Evolutionary conservation across 2,329 filamentous ascomycete species (phyloP).

Genomic region (Penicillium glabrum): DNA sequence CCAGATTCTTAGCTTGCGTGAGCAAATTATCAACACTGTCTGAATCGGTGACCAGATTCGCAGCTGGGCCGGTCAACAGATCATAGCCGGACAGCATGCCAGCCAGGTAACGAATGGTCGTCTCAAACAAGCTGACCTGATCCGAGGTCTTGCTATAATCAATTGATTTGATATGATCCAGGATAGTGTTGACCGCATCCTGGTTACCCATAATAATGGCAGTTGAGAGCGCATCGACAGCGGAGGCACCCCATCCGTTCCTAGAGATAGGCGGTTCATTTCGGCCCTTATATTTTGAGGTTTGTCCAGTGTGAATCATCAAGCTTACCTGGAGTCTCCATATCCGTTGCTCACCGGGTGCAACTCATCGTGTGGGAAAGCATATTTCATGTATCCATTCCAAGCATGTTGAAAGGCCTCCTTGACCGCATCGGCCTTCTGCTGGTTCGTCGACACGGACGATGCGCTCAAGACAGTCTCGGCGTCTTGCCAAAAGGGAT

Average conservation of each 20-base stretch:
- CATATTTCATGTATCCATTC: conserved; percentile 71
- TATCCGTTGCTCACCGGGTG: conserved; percentile 65
- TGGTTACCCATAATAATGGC: conserved; percentile 73
- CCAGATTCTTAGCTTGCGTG: conserved; percentile 66
- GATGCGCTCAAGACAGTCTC: conserved; percentile 13
- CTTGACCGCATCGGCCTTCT: conserved; percentile 61
- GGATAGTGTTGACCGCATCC: conserved; percentile 67
- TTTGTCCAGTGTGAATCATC: background rate
- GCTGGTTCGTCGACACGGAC: conserved; percentile 10
- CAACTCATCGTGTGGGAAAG: conserved; percentile 76
- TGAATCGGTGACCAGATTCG: conserved; percentile 49
- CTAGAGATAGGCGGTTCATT: conserved; percentile 42
- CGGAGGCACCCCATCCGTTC: conserved; percentile 82
- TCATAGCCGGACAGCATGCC: conserved; percentile 72
- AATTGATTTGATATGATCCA: conserved; percentile 69
- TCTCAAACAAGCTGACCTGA: conserved; percentile 79
- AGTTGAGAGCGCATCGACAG: conserved; percentile 77
- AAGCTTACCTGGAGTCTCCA: conserved; percentile 66
- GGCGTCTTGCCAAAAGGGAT: conserved; percentile 13
- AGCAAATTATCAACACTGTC: conserved; percentile 61
- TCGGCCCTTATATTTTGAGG: background rate
- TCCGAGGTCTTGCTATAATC: conserved; percentile 65
- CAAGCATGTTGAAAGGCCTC: conserved; percentile 70
- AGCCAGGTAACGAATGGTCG: conserved; percentile 82
- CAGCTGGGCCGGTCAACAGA: conserved; percentile 67